phyloP scores from a whole-genome alignment of 768 basidiomycete species.

The Lentinula lateritia region DNA sequence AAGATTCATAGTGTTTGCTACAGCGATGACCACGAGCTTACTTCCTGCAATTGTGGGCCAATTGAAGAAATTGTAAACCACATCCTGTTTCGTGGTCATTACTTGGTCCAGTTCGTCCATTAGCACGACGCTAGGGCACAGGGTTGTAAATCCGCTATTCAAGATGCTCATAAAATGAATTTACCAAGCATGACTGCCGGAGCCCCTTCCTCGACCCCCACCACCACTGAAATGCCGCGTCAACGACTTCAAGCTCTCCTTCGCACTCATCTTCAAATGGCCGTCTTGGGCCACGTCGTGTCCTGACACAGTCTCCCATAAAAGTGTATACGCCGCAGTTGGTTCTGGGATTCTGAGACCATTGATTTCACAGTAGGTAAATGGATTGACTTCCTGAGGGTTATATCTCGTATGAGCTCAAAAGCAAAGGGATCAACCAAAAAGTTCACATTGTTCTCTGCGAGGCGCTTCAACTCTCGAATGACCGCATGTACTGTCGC shows the following conservation, averaged over 20 bases:
- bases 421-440: neutral
- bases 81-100: slow-evolving; percentile 93
- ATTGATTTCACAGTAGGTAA: slow-evolving; percentile 97
- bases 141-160: neutral
- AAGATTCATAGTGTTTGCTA: slow-evolving; percentile 97
- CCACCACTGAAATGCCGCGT: slow-evolving; percentile 72
- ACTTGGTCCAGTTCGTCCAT: slow-evolving; percentile 99
- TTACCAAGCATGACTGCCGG: slow-evolving; percentile 85
- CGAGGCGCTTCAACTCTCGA: slow-evolving; percentile 85
- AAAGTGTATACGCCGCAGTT: slow-evolving; percentile 81
- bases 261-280: slow-evolving; percentile 62
- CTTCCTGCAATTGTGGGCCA: slow-evolving; percentile 92
- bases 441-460: slow-evolving; percentile 50
- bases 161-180: slow-evolving; percentile 16
- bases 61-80: slow-evolving; percentile 99
- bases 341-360: slow-evolving; percentile 92
- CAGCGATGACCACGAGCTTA: slow-evolving; percentile 90
- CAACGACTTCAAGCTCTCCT: slow-evolving; percentile 78
- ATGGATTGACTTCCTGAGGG: slow-evolving; percentile 82
- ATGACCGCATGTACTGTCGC: slow-evolving; percentile 95
- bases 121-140: slow-evolving; percentile 73
- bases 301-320: slow-evolving; percentile 92
- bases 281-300: slow-evolving; percentile 61
- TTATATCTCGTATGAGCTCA: neutral
- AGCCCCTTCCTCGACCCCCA: slow-evolving; percentile 52